Percentiles rank a stretch among this genome's conserved stretches.
Conservation (phyloP, 2,329 filamentous ascomycete genomes). For the Colletotrichum cereale region DNA sequence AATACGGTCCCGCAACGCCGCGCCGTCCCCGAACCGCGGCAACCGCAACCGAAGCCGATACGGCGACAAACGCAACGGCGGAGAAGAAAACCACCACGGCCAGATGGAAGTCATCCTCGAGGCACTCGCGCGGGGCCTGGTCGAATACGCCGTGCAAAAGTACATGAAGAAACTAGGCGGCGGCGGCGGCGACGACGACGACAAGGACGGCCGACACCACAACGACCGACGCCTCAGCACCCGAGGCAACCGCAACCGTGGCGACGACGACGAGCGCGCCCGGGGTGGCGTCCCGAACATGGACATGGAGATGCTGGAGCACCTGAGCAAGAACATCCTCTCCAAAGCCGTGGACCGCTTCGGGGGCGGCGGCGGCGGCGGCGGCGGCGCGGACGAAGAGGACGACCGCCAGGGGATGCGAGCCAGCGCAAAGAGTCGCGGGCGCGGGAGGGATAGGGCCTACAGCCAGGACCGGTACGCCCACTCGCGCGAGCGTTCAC, state of each 20-base stretch:
- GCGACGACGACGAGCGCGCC: constrained; percentile 10
- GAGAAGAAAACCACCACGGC: not conserved
- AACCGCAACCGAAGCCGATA: constrained; percentile 17
- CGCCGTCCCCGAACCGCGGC: constrained; percentile 16
- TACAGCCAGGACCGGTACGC: constrained; percentile 2
- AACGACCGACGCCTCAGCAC: constrained; percentile 6
- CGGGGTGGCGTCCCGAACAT: constrained; percentile 31
- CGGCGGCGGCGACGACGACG: not conserved
- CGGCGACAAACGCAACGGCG: not conserved
- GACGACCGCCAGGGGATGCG: not conserved
- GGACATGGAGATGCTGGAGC: constrained; percentile 35
- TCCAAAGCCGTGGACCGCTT: constrained; percentile 32
- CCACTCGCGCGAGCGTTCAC: constrained; percentile 11
- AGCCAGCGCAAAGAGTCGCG: not conserved
- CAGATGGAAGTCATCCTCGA: constrained; percentile 33
- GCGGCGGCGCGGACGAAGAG: not conserved
- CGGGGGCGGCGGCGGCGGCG: constrained; percentile 3
- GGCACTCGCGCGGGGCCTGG: constrained; percentile 31
- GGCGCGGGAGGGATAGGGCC: not conserved
- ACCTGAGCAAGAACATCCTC: constrained; percentile 31
- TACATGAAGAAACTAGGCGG: constrained; percentile 23
- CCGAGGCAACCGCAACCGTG: not conserved
- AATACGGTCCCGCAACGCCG: constrained; percentile 20
- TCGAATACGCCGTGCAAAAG: constrained; percentile 34
- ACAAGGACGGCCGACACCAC: constrained; percentile 1